Evolutionary conservation across 495 filamentous ascomycete genomes (phyloP).

Genomic region (Hypoxylon lienhwacheense): DNA sequence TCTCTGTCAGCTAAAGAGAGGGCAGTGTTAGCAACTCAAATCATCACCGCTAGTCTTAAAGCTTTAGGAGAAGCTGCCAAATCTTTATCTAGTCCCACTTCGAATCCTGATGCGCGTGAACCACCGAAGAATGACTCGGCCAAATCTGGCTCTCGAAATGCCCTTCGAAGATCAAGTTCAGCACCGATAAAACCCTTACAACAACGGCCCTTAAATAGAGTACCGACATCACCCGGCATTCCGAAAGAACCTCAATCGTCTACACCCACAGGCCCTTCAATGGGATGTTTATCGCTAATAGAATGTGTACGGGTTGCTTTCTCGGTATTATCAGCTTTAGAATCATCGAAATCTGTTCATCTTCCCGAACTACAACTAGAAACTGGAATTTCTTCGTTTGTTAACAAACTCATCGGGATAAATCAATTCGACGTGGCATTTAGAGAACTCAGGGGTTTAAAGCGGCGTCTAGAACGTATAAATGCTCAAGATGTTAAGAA

Average conservation of each 20-base stretch:
- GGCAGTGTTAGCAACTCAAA: conserved; percentile 74
- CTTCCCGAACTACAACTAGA: conserved; percentile 75
- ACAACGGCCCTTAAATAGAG: conserved; percentile 56
- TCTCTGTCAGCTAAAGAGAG: conserved; percentile 61
- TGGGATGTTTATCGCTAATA: conserved; percentile 53
- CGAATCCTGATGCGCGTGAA: conserved; percentile 31
- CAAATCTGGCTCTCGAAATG: conserved; percentile 43
- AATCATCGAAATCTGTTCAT: conserved; percentile 50
- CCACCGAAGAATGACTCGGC: conserved; percentile 37
- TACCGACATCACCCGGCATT: conserved; percentile 48
- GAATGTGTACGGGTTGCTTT: conserved; percentile 80
- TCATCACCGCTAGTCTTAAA: conserved; percentile 77
- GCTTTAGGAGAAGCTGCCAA: conserved; percentile 74
- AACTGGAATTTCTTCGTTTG: conserved; percentile 75
- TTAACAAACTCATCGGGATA: conserved; percentile 70
- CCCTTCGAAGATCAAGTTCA: conserved; percentile 50
- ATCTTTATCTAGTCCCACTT: conserved; percentile 29
- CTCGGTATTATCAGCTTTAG: conserved; percentile 63
- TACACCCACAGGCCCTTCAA: conserved; percentile 17
- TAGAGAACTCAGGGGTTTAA: conserved; percentile 73
- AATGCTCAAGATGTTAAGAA: conserved; percentile 39
- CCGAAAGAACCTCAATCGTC: conserved; percentile 14
- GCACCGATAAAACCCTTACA: conserved; percentile 55
- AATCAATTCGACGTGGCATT: conserved; percentile 74
- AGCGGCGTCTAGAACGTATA: conserved; percentile 58